Base-by-base conservation (phyloP, 345 rosid genomes). In the Laguncularia racemosa region DNA sequence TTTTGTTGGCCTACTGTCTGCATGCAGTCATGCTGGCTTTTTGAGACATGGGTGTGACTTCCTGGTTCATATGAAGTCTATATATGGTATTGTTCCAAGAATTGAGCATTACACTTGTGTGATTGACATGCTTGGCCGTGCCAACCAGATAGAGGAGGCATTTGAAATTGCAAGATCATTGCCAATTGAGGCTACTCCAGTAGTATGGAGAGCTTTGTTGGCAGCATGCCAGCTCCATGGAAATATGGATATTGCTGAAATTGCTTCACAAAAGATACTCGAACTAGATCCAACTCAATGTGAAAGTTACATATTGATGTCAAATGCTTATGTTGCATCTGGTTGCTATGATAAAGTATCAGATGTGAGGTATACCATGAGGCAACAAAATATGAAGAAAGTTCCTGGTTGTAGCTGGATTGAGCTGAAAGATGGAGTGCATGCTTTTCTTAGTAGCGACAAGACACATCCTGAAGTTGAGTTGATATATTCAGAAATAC, bases 91-190 rank as follows among this genome's bases (percentile, higher is more conserved):
- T 17, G 59, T 62, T 57, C 89, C 89, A n/a, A 73, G 76, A 18
- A 73, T 79, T 56, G 83, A 78, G 68, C 89, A 86, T 69, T 81
- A 75, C 62, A 54, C 81, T 45, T 86, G 93, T 47, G 76, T 83
- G 20, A 71, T 86, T 56, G 89, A 83, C 73, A 81, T 86, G 87
- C 80, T 86, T 67, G 86, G 93, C 43, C 79, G 89, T 48, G 83
- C 89, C 44, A 78, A 81, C 17, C 68, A 64, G 76, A 73, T 69
- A 48, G 77, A 73, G 47, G 86, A 81, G 78, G 93, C 93, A 28
- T 73, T 75, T 55, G 66, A 71, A 47, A 60, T 83, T 64, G 86
- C 83, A 28, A 14, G 59, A 60, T 44, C 75, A 20, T 67, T 78
- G 62, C 82, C 87, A 20, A 28, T 69, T 18, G 67, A 65, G 17